Percentiles rank a stretch among this genome's conserved stretches.
These are phyloP conservation scores for Waltiozyma sp. DNA, from an alignment of 1,139 yeast species.

Conservation along the genomic window DNA sequence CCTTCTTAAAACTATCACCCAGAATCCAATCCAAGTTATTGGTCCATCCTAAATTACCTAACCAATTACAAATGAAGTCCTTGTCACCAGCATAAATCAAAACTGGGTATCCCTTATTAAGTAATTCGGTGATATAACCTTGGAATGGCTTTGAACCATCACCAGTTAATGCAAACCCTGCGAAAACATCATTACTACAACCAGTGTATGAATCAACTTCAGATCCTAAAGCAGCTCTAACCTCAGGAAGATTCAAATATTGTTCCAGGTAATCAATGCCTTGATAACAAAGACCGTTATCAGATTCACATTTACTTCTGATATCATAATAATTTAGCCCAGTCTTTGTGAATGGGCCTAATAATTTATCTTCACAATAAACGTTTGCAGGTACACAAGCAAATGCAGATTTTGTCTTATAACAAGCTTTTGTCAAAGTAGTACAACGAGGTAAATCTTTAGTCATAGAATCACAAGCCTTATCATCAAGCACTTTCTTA, in stretches of 20 bases:
- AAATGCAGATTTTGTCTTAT: constrained; percentile 31
- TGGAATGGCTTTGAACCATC: constrained; percentile 62
- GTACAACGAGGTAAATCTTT: constrained; percentile 48
- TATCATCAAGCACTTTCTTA: constrained; percentile 50
- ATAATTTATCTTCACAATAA: constrained; percentile 22
- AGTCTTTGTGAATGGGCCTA: constrained; percentile 43
- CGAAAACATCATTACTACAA: constrained; percentile 47
- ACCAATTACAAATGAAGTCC: constrained; percentile 86
- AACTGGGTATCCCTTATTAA: constrained; percentile 59
- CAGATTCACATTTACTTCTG: constrained; percentile 44
- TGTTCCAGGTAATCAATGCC: constrained; percentile 43
- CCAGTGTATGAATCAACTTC: constrained; percentile 43
- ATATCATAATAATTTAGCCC: constrained; percentile 65
- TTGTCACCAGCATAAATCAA: constrained; percentile 81
- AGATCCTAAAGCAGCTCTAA: constrained; percentile 52
- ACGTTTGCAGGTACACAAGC: constrained; percentile 45
- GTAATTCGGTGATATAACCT: constrained; percentile 42
- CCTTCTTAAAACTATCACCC: constrained; percentile 28
- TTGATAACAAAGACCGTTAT: constrained; percentile 44
- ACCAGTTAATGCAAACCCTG: constrained; percentile 44
- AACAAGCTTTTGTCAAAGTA: constrained; percentile 41
- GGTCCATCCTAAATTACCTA: constrained; percentile 77
- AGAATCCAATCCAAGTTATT: constrained; percentile 55
- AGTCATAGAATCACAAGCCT: constrained; percentile 48
- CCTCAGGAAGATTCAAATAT: constrained; percentile 48